Percentiles rank a stretch among this genome's conserved stretches.
phyloP scores from a whole-genome alignment of 2,329 filamentous ascomycete genomes.

The Ustulina deusta region DNA sequence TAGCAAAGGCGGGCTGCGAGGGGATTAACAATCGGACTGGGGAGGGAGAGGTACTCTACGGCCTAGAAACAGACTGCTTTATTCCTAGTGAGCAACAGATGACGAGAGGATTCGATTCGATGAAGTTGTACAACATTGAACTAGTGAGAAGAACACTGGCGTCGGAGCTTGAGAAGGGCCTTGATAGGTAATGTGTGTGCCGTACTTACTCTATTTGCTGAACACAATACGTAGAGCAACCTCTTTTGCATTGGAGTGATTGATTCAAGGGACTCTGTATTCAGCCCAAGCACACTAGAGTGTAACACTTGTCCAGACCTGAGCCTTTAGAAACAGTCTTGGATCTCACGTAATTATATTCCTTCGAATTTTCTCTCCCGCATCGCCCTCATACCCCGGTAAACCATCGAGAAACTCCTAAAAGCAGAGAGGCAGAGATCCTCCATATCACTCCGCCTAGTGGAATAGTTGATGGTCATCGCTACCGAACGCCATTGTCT shows the following conservation, averaged over 20 bases:
- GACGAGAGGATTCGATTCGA: neutral
- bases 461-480: no score
- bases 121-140: no score
- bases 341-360: neutral
- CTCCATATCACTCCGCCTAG: no score
- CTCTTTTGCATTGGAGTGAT: neutral
- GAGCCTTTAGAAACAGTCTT: neutral
- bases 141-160: neutral
- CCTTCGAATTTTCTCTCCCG: no score
- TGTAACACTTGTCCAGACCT: neutral
- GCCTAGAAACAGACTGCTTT: neutral
- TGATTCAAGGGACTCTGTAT: neutral
- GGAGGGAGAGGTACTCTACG: neutral
- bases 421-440: no score
- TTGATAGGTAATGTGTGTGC: neutral
- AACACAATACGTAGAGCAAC: neutral
- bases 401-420: no score
- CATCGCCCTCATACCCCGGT: no score
- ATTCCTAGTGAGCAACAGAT: neutral
- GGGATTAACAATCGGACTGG: neutral
- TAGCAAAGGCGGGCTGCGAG: neutral
- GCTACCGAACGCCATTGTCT: no score
- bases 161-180: neutral
- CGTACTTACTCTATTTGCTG: neutral
- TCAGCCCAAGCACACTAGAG: neutral